phyloP scores from a whole-genome alignment of 768 basidiomycete genomes.

The Lyophyllum shimeji region DNA sequence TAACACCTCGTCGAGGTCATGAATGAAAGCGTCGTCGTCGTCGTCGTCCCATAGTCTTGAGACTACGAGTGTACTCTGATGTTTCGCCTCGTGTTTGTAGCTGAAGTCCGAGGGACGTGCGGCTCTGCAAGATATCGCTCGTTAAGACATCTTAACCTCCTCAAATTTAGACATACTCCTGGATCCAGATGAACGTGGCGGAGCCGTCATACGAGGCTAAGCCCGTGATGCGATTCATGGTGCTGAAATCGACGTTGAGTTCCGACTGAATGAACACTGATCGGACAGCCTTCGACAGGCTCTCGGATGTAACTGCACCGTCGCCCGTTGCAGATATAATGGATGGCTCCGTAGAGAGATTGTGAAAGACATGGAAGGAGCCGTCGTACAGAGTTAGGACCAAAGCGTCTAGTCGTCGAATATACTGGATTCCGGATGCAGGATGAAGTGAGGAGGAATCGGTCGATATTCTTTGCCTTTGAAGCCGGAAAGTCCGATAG shows the following conservation, averaged over 20 bases:
- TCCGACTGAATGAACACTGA: conserved; percentile 49
- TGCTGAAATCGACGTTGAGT: conserved; percentile 37
- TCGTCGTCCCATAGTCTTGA: conserved; percentile 52
- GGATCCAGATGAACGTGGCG: conserved; percentile 63
- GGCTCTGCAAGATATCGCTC: conserved; percentile 36
- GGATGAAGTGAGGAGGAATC: conserved; percentile 62
- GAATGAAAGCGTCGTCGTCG: conserved; percentile 32
- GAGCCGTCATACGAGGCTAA: conserved; percentile 56
- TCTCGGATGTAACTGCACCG: conserved; percentile 33
- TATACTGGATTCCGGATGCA: conserved; percentile 60
- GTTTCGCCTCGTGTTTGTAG: conserved; percentile 78
- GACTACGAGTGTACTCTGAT: conserved; percentile 53
- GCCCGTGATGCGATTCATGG: conserved; percentile 63
- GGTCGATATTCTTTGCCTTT: conserved; percentile 48
- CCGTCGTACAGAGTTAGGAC: conserved; percentile 68
- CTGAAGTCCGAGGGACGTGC: conserved; percentile 71
- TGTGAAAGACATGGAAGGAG: conserved; percentile 61
- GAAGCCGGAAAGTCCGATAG: conserved; percentile 39
- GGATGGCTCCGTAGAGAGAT: conserved; percentile 46
- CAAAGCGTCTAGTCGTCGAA: conserved; percentile 47
- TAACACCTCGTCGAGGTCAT: conserved; percentile 31
- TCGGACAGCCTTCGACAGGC: conserved; percentile 51
- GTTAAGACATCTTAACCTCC: neutral
- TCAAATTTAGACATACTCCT: conserved; percentile 54
- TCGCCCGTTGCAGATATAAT: conserved; percentile 29